These are phyloP conservation scores for Aleurites moluccanus DNA, from an alignment of 441 rosid species.

Conservation along the genomic window DNA sequence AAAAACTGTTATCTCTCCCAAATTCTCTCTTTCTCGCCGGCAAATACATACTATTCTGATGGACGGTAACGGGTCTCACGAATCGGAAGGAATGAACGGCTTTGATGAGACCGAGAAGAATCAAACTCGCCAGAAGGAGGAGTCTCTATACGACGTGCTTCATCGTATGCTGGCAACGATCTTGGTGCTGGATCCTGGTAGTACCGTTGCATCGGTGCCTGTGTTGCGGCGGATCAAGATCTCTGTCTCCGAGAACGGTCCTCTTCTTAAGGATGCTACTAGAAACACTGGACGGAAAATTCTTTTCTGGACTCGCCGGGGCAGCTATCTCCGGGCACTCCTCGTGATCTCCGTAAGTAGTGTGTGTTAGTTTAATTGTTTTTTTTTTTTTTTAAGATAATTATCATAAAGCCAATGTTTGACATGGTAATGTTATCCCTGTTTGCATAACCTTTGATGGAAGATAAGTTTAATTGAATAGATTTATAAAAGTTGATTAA, in stretches of 20 bases:
- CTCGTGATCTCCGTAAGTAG: slow-evolving; percentile 74
- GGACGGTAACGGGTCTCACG: slow-evolving; percentile 34
- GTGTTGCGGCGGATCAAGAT: slow-evolving; percentile 48
- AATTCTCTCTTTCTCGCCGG: not conserved
- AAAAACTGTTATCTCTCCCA: too few species aligned
- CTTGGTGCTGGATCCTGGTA: slow-evolving; percentile 43
- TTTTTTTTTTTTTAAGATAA: not conserved
- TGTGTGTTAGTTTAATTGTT: not conserved
- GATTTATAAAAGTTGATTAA: too few species aligned
- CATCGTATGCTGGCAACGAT: slow-evolving; percentile 44
- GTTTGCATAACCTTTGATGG: too few species aligned
- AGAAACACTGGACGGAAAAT: slow-evolving; percentile 43
- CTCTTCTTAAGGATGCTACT: slow-evolving; percentile 57
- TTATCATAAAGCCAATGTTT: too few species aligned
- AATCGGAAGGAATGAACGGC: slow-evolving; percentile 36
- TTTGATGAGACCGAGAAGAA: slow-evolving; percentile 21
- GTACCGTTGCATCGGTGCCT: slow-evolving; percentile 36
- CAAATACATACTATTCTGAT: slow-evolving; percentile 12
- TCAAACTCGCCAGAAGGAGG: slow-evolving; percentile 11
- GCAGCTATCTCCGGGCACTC: slow-evolving; percentile 75
- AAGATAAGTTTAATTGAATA: too few species aligned
- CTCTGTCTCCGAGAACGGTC: slow-evolving; percentile 48
- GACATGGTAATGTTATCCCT: not conserved
- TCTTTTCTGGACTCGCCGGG: slow-evolving; percentile 73
- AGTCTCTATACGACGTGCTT: slow-evolving; percentile 46